Conservation (phyloP, 371 early-diverging fungal species). For the Mucor circinelloides region DNA sequence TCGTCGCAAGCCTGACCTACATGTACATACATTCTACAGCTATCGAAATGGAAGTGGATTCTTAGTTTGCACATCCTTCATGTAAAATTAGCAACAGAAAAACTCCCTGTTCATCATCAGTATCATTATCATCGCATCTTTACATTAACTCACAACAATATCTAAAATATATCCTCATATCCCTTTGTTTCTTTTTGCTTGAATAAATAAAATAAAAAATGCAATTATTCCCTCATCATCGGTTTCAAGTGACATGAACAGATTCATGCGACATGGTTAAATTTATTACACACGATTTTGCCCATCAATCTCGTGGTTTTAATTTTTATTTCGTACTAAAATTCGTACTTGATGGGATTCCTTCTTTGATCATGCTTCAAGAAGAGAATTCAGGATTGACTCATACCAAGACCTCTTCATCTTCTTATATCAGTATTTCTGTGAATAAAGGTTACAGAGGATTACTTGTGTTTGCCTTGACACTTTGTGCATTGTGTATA, state of each 20-base stretch:
- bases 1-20: constrained; percentile 3
- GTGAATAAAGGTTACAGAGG: too few relatives aligned
- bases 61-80: constrained; percentile 14
- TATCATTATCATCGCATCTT: neutral
- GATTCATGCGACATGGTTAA: neutral
- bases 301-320: too few relatives aligned
- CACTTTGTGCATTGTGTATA: too few relatives aligned
- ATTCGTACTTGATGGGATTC: too few relatives aligned
- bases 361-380: too few relatives aligned
- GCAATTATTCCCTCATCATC: neutral
- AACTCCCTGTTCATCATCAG: neutral
- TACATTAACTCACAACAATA: neutral
- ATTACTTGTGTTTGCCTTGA: too few relatives aligned
- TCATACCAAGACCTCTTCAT: too few relatives aligned
- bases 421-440: too few relatives aligned
- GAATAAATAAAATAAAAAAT: neutral
- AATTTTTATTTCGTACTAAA: too few relatives aligned
- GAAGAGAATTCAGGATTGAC: too few relatives aligned
- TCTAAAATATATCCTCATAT: neutral
- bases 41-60: constrained; percentile 20
- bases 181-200: neutral
- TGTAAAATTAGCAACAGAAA: constrained; percentile 12
- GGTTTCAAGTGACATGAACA: neutral
- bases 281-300: too few relatives aligned
- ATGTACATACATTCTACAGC: constrained; percentile 20